These are phyloP conservation scores for Lepiota subincarnata DNA, from an alignment of 768 basidiomycete genomes.

Conservation along the genomic window DNA sequence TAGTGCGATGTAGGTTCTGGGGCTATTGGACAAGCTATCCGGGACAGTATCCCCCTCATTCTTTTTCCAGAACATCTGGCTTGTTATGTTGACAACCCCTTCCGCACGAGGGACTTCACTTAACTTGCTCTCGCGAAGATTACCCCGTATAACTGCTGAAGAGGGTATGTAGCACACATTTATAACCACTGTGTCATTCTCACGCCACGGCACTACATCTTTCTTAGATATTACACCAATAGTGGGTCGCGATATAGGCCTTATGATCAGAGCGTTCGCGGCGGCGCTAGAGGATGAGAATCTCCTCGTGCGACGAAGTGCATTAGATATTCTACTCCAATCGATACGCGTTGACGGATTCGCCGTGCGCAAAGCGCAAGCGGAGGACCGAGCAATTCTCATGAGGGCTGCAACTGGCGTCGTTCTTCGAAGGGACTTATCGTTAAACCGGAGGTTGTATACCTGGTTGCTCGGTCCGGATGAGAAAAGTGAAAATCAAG, in stretches of 20 bases:
- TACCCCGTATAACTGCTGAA: conserved; percentile 65
- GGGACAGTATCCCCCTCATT: conserved; percentile 82
- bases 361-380: conserved; percentile 63
- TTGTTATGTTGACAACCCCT: conserved; percentile 87
- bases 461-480: conserved; percentile 88
- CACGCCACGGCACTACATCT: background rate
- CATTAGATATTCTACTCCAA: conserved; percentile 79
- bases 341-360: conserved; percentile 70
- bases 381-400: conserved; percentile 74
- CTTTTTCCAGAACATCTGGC: conserved; percentile 95
- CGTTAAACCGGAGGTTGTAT: conserved; percentile 88
- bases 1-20: conserved; percentile 55
- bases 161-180: conserved; percentile 48
- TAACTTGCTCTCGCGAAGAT: conserved; percentile 78
- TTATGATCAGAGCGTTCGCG: conserved; percentile 92
- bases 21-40: conserved; percentile 76
- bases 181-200: background rate
- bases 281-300: conserved; percentile 93
- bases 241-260: conserved; percentile 82
- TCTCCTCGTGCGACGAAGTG: conserved; percentile 81
- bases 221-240: conserved; percentile 59
- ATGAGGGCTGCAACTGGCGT: conserved; percentile 86
- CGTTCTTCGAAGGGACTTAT: conserved; percentile 88
- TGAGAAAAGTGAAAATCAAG: conserved; percentile 73
- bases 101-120: conserved; percentile 81